Conservation (phyloP, 1,284 basidiomycete genomes). For the Trichosporon inkin region DNA sequence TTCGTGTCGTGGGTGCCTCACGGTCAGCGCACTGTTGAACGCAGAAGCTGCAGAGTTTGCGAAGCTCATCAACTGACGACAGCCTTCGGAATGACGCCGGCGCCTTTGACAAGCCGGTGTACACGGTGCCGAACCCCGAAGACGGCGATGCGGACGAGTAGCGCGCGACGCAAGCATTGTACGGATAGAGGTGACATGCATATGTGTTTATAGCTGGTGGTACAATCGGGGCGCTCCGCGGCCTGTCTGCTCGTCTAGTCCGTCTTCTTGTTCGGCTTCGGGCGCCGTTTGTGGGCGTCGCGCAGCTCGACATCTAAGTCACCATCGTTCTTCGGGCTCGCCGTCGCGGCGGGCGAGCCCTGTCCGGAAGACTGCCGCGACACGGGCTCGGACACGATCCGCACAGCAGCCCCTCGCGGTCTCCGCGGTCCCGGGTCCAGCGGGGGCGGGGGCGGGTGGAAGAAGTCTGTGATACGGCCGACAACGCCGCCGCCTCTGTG, state of each 20-base stretch:
- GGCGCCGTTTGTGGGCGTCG: conserved; percentile 8
- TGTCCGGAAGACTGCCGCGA: neutral
- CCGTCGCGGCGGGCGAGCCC: neutral
- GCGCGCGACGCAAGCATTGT: conserved; percentile 8
- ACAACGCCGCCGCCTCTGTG: neutral
- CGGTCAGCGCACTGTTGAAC: neutral
- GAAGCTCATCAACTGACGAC: neutral
- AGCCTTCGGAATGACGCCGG: conserved; percentile 36
- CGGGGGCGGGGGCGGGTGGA: conserved; percentile 21
- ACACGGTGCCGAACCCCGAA: conserved; percentile 19
- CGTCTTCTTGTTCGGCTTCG: conserved; percentile 16
- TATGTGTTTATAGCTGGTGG: conserved; percentile 3
- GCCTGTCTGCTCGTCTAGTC: conserved; percentile 5
- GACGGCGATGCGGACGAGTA: conserved; percentile 23
- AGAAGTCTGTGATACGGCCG: conserved; percentile 11
- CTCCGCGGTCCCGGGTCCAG: neutral
- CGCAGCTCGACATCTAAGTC: conserved; percentile 13
- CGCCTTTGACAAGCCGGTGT: conserved; percentile 32
- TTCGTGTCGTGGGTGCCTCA: conserved; percentile 36
- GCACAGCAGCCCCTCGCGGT: neutral
- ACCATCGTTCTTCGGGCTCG: neutral
- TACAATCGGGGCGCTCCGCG: neutral
- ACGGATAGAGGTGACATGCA: conserved; percentile 7
- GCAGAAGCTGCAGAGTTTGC: neutral
- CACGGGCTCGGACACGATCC: conserved; percentile 2